phyloP scores from a whole-genome alignment of 2,329 filamentous ascomycete genomes.

The Alternaria ventricosa region DNA sequence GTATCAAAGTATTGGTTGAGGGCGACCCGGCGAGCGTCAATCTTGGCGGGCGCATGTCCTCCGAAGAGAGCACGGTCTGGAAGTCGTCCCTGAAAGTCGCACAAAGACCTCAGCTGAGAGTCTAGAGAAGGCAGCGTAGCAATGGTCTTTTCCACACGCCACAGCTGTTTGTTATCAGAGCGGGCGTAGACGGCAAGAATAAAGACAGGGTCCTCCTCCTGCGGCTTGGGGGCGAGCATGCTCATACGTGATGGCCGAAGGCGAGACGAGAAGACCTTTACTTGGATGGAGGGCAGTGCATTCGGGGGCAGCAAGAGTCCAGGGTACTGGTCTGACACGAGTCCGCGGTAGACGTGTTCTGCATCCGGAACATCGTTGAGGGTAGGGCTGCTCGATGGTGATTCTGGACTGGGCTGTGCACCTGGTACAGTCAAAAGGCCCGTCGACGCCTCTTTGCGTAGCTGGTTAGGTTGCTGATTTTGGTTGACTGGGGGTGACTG shows the following conservation, averaged over 20 bases:
- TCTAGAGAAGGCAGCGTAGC: slow-evolving; percentile 82
- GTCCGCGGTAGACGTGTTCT: slow-evolving; percentile 72
- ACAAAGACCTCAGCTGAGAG: slow-evolving; percentile 75
- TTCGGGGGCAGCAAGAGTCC: slow-evolving; percentile 86
- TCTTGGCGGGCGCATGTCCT: slow-evolving; percentile 90
- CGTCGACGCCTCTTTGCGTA: slow-evolving; percentile 29
- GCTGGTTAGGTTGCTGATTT: slow-evolving; percentile 43
- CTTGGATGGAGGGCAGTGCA: slow-evolving; percentile 81
- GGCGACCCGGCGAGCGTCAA: slow-evolving; percentile 82
- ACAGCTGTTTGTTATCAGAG: slow-evolving; percentile 78
- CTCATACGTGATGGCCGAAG: slow-evolving; percentile 90
- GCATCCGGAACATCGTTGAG: slow-evolving; percentile 42
- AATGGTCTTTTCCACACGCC: slow-evolving; percentile 93
- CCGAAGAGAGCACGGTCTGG: slow-evolving; percentile 88
- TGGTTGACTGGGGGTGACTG: slow-evolving; percentile 57
- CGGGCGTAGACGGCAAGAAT: slow-evolving; percentile 85
- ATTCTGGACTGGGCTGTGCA: slow-evolving; percentile 43
- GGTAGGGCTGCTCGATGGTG: slow-evolving; percentile 35
- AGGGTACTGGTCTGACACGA: slow-evolving; percentile 86
- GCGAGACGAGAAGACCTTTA: slow-evolving; percentile 91
- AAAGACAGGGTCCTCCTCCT: slow-evolving; percentile 93
- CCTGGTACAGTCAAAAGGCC: slow-evolving; percentile 40
- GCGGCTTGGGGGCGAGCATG: slow-evolving; percentile 76
- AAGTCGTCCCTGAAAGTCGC: slow-evolving; percentile 74
- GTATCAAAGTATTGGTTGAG: slow-evolving; percentile 86